Percentiles rank a stretch among this genome's conserved stretches.
Evolutionary conservation across 78 protist species (phyloP).

Genomic region (Chrysochromulina tobinii): DNA sequence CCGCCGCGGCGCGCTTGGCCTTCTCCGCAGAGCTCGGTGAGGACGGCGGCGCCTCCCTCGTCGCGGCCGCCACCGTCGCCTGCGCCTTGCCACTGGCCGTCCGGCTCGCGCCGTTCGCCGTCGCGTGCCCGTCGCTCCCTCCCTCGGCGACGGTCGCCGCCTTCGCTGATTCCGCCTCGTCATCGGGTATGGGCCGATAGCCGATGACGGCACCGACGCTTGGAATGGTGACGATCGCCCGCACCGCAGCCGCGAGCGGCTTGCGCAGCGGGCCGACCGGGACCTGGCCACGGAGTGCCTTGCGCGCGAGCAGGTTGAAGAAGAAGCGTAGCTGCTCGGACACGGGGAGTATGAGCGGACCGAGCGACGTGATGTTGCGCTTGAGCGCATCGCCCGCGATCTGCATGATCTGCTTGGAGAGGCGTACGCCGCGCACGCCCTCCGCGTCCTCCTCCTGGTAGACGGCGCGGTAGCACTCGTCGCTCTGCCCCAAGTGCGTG

Average conservation of each 20-base stretch:
- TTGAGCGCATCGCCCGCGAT: constrained; percentile 73
- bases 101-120: too few species aligned
- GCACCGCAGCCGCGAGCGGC: too few species aligned
- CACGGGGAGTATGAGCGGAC: constrained; percentile 80
- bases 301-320: constrained; percentile 58
- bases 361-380: constrained; percentile 76
- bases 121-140: too few species aligned
- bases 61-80: too few species aligned
- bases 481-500: constrained; percentile 57
- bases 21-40: too few species aligned
- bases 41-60: too few species aligned
- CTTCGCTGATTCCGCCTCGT: not conserved
- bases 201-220: too few species aligned
- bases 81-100: too few species aligned
- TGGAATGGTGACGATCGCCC: too few species aligned
- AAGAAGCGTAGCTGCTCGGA: constrained; percentile 73
- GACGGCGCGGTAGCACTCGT: constrained; percentile 63
- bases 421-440: constrained; percentile 76
- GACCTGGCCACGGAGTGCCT: not conserved
- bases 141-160: not conserved
- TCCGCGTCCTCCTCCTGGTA: constrained; percentile 72
- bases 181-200: not conserved
- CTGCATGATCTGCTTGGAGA: constrained; percentile 62
- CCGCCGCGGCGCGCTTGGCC: too few species aligned
- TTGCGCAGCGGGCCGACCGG: too few species aligned